Evolutionary conservation across 768 basidiomycete species (phyloP), one percentile per base, ranked within the genome.

Genomic region (Exidia glandulosa): DNA sequence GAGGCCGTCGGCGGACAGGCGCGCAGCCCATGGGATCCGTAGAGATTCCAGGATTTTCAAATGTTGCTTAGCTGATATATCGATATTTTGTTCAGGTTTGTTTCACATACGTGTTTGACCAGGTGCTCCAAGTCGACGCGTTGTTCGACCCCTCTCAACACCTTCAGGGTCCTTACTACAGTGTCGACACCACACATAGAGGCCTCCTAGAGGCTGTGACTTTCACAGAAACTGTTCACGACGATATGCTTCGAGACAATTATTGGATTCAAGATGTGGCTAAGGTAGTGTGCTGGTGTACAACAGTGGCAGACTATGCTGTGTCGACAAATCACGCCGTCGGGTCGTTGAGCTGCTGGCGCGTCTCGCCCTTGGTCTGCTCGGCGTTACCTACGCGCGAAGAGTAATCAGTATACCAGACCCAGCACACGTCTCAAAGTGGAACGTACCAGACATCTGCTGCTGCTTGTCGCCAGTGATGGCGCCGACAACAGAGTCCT

Each of bases 1-100:
- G 79, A 72, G 27, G 80, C 77, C 14, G 81, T 84, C 27, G 87
- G 87, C 9, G 86, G 84, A 5, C 80, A 76, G 29, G 81, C 84
- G 6, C 63, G 55, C 13, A 71, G 69, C 60, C 63, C 60, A 12
- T 68, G 66, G 65, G 57, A 59, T 3, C 27, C 63, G 7, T 67
- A 59, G 57, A 23, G 6, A 19, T 23, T 19, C 12, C 36, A 3
- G 6, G 19, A 14, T 23, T 2, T 19, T 45, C 19, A 23, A 14
- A 23, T n/a, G n/a, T n/a, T n/a, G n/a, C n/a, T n/a, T n/a, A n/a
- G n/a, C n/a, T n/a, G n/a, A n/a, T n/a, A n/a, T n/a, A n/a, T n/a
- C n/a, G n/a, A n/a, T n/a, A n/a, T n/a, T n/a, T n/a, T n/a, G n/a
- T n/a, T n/a, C n/a, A n/a, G n/a, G n/a, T n/a, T n/a, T n/a, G n/a